These are phyloP conservation scores for Lactifluus volemus DNA, from an alignment of 768 basidiomycete species.

Conservation along the genomic window DNA sequence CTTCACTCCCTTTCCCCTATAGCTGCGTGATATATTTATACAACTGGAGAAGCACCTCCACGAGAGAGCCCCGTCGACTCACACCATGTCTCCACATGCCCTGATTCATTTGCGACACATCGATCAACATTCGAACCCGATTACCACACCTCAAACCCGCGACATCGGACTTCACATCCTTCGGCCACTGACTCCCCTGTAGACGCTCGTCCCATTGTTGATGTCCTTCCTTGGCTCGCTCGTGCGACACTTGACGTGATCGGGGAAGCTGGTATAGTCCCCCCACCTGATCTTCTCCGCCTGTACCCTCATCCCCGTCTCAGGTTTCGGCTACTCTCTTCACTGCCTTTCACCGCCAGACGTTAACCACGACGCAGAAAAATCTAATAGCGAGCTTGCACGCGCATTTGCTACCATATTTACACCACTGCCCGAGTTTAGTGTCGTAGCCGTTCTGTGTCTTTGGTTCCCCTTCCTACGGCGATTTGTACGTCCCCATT, in stretches of 20 bases:
- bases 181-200: slow-evolving; percentile 13
- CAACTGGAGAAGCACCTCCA: slow-evolving; percentile 18
- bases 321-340: slow-evolving; percentile 51
- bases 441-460: slow-evolving; percentile 44
- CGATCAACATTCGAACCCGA: slow-evolving; percentile 13
- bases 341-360: slow-evolving; percentile 36
- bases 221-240: slow-evolving; percentile 57
- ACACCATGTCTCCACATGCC: not conserved
- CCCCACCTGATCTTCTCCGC: not conserved
- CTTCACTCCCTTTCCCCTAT: not conserved
- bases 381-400: slow-evolving; percentile 43
- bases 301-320: not conserved
- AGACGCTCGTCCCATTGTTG: slow-evolving; percentile 29
- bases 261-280: slow-evolving; percentile 48
- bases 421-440: slow-evolving; percentile 42
- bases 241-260: slow-evolving; percentile 71
- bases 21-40: slow-evolving; percentile 43
- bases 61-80: not conserved
- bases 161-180: slow-evolving; percentile 1
- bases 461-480: slow-evolving; percentile 50
- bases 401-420: slow-evolving; percentile 47
- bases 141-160: not conserved
- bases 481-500: slow-evolving; percentile 37
- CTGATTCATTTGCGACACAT: slow-evolving; percentile 2
- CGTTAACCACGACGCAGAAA: slow-evolving; percentile 27